These are phyloP conservation scores for Cutaneotrichosporon sp. DNA, from an alignment of 1,284 basidiomycete genomes.

Conservation along the genomic window DNA sequence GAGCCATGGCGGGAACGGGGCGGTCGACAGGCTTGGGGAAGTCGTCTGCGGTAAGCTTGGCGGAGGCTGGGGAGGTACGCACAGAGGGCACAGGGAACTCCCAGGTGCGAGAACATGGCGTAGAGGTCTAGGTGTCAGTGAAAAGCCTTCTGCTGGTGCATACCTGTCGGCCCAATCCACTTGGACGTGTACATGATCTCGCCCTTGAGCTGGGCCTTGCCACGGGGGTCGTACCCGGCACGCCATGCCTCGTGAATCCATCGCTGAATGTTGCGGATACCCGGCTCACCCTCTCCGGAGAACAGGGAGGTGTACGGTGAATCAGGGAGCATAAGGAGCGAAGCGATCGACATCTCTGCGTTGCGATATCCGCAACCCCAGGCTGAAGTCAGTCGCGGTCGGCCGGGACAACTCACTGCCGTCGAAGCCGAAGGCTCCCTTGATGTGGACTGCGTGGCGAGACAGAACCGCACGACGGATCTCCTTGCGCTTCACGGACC, in stretches of 20 bases:
- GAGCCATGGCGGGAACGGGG: not conserved
- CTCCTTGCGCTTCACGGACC: conserved; percentile 59
- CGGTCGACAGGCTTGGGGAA: conserved; percentile 42
- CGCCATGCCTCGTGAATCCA: conserved; percentile 81
- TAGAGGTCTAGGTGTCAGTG: conserved; percentile 55
- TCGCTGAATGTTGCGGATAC: conserved; percentile 69
- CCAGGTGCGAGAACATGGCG: conserved; percentile 52
- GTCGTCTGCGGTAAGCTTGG: conserved; percentile 36
- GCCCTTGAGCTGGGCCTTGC: conserved; percentile 62
- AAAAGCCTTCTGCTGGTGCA: conserved; percentile 22
- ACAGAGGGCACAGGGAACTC: conserved; percentile 63
- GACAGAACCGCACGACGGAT: conserved; percentile 68
- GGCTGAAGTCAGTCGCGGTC: conserved; percentile 18
- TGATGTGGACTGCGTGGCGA: conserved; percentile 64
- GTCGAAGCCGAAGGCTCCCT: conserved; percentile 62
- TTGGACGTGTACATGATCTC: conserved; percentile 66
- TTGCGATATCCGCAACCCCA: conserved; percentile 68
- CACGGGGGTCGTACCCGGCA: conserved; percentile 69
- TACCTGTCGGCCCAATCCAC: conserved; percentile 79
- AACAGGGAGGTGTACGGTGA: conserved; percentile 33
- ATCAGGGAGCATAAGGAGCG: conserved; percentile 59
- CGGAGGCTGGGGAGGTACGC: conserved; percentile 1
- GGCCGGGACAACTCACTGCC: conserved; percentile 65
- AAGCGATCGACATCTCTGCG: conserved; percentile 75
- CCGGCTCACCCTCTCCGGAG: conserved; percentile 56